A percentile compares a stretch with the other conserved stretches of the same genome.
phyloP scores from a whole-genome alignment of 2,329 filamentous ascomycete genomes.

The Macrophomina pseudophaseolina region DNA sequence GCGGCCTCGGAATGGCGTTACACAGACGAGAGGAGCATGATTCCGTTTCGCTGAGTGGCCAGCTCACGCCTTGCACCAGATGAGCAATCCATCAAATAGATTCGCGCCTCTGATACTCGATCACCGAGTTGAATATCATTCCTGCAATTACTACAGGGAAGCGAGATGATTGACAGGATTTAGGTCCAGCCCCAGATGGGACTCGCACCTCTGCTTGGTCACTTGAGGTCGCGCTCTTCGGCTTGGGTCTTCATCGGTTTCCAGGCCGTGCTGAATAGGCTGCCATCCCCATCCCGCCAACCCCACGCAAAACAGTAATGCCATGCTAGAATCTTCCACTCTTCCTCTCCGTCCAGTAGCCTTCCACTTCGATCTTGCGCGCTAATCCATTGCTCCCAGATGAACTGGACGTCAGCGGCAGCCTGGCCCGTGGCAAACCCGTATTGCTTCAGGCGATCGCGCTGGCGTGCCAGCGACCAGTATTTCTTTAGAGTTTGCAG shows the following conservation, averaged over 20 bases:
- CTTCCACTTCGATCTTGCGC: conserved; percentile 71
- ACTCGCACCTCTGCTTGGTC: too few relatives aligned
- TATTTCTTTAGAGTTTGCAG: conserved; percentile 83
- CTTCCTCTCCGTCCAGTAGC: conserved; percentile 95
- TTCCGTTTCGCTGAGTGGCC: too few relatives aligned
- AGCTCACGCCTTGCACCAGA: too few relatives aligned
- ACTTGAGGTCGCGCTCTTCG: conserved; percentile 1
- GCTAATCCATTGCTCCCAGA: conserved; percentile 78
- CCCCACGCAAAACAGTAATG: conserved; percentile 95
- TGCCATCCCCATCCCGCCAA: conserved; percentile 62
- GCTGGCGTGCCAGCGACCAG: conserved; percentile 70
- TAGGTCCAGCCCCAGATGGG: too few relatives aligned
- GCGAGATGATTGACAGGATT: too few relatives aligned
- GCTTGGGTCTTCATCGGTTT: not conserved
- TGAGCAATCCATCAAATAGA: too few relatives aligned
- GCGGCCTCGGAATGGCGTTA: too few relatives aligned
- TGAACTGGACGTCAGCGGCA: conserved; percentile 66
- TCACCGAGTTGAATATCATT: too few relatives aligned
- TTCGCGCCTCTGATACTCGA: too few relatives aligned
- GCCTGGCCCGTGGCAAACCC: conserved; percentile 67
- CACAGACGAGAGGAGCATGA: too few relatives aligned
- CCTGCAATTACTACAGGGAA: too few relatives aligned
- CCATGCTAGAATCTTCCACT: conserved; percentile 83
- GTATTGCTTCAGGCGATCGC: conserved; percentile 66
- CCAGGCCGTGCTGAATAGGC: conserved; percentile 24